These are phyloP conservation scores for Thielaviopsis euricoi DNA, from an alignment of 2,329 filamentous ascomycete genomes.

Conservation along the genomic window DNA sequence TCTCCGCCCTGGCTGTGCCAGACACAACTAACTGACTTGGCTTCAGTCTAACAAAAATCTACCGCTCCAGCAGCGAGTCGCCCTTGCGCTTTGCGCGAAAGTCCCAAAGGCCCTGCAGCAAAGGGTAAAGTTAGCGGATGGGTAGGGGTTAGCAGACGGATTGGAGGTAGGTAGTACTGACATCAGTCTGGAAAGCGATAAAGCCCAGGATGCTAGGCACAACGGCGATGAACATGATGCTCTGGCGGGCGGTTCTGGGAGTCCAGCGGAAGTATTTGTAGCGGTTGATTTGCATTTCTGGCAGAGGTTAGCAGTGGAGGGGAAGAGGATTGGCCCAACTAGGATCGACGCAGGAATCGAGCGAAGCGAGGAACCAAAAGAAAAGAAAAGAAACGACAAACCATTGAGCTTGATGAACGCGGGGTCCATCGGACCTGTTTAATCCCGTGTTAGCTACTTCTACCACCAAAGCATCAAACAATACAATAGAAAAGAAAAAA, in stretches of 20 bases:
- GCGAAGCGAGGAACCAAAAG: background rate
- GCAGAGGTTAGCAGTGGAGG: background rate
- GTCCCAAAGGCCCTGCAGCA: slow-evolving; percentile 64
- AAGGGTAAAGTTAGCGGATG: background rate
- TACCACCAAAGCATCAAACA: background rate
- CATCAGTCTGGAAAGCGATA: slow-evolving; percentile 67
- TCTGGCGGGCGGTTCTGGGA: slow-evolving; percentile 60
- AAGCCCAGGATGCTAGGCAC: slow-evolving; percentile 57
- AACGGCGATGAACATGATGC: slow-evolving; percentile 57
- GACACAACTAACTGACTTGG: too few relatives aligned
- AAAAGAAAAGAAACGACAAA: background rate
- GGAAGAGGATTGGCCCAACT: too few relatives aligned
- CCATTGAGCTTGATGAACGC: slow-evolving; percentile 12
- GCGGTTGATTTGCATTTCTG: slow-evolving; percentile 70
- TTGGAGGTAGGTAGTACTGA: slow-evolving; percentile 36
- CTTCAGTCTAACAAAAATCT: too few relatives aligned
- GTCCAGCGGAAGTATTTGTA: slow-evolving; percentile 96
- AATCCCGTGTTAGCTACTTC: background rate
- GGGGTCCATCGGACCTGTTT: slow-evolving; percentile 12
- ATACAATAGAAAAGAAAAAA: background rate
- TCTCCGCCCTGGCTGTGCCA: too few relatives aligned
- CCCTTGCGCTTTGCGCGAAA: slow-evolving; percentile 77
- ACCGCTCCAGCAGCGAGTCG: slow-evolving; percentile 71
- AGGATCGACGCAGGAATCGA: too few relatives aligned
- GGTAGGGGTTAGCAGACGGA: background rate